Percentiles rank a stretch among this genome's conserved stretches.
Conservation (phyloP, 1,284 basidiomycete species). For the Malassezia cuniculi region DNA sequence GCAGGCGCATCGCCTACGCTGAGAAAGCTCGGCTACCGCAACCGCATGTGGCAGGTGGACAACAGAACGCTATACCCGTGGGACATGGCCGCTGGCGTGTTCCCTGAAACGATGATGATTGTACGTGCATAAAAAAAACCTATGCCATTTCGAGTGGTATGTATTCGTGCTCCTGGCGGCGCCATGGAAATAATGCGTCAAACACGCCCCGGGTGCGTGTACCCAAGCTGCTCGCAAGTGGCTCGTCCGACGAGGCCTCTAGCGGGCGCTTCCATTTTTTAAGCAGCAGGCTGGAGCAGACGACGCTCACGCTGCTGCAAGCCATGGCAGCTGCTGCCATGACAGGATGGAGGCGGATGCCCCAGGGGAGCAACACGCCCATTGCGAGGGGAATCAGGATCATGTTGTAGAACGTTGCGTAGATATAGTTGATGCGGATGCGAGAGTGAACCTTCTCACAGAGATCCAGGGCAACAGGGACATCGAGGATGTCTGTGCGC, state of each 20-base stretch:
- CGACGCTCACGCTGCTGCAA: conserved; percentile 88
- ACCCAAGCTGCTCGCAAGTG: no score
- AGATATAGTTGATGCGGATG: conserved; percentile 55
- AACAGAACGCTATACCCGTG: conserved; percentile 15
- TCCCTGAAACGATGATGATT: conserved; percentile 32
- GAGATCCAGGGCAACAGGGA: conserved; percentile 85
- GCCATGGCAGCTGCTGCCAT: conserved; percentile 96
- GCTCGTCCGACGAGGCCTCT: no score
- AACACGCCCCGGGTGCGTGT: neutral
- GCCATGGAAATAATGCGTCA: no score
- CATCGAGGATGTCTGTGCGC: conserved; percentile 86
- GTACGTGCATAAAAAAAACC: conserved; percentile 18
- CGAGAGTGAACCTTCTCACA: conserved; percentile 77
- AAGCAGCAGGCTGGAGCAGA: conserved; percentile 72
- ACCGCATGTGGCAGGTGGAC: conserved; percentile 35
- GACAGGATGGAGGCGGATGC: conserved; percentile 90
- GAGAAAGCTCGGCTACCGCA: conserved; percentile 34
- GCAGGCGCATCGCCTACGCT: conserved; percentile 9
- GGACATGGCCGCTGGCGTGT: conserved; percentile 28
- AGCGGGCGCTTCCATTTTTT: conserved; percentile 49
- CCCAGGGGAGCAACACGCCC: conserved; percentile 86
- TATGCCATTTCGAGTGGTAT: conserved; percentile 6
- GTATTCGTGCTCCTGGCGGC: neutral
- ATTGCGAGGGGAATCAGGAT: conserved; percentile 95
- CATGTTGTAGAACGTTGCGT: conserved; percentile 60